Evolutionary conservation across 1,139 yeast species (phyloP).

Genomic region (Candida labiduridarum): DNA sequence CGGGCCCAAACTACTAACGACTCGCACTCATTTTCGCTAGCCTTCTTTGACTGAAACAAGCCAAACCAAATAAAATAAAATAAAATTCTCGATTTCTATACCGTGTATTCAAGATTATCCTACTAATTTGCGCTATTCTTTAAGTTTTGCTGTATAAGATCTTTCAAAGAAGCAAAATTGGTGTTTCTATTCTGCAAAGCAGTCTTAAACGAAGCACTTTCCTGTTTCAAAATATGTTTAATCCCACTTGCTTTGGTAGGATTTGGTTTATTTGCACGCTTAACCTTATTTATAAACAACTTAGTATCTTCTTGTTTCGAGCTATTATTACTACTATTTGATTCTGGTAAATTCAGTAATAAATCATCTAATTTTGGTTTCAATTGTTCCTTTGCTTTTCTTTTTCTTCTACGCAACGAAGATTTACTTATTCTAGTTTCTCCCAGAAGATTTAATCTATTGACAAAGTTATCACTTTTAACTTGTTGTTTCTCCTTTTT

Average conservation of each 20-base stretch:
- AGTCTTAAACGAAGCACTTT: slow-evolving; percentile 55
- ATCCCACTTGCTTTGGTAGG: slow-evolving; percentile 60
- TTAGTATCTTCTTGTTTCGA: slow-evolving; percentile 3
- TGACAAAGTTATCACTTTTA: slow-evolving; percentile 34
- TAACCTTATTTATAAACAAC: slow-evolving; percentile 22
- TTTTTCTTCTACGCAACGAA: slow-evolving; percentile 63
- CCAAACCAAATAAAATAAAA: background rate
- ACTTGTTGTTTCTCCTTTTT: slow-evolving; percentile 55
- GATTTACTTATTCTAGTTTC: slow-evolving; percentile 61
- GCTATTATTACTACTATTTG: background rate
- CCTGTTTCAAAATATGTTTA: slow-evolving; percentile 52
- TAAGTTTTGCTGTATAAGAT: slow-evolving; percentile 30
- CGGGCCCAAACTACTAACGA: too few relatives aligned
- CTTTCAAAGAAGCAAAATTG: slow-evolving; percentile 63
- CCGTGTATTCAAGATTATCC: background rate
- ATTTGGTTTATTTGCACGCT: slow-evolving; percentile 57
- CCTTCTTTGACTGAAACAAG: background rate
- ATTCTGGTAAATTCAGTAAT: slow-evolving; percentile 48
- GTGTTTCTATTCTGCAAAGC: slow-evolving; percentile 56
- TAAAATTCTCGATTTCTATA: background rate
- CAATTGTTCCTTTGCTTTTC: slow-evolving; percentile 62
- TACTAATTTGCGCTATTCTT: slow-evolving; percentile 3
- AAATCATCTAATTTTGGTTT: slow-evolving; percentile 69
- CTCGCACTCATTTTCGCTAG: too few relatives aligned
- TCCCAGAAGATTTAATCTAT: slow-evolving; percentile 25